A percentile compares a stretch with the other conserved stretches of the same genome.
Evolutionary conservation across 2,329 filamentous ascomycete genomes (phyloP).

Genomic region (Colletotrichum echinochloae): DNA sequence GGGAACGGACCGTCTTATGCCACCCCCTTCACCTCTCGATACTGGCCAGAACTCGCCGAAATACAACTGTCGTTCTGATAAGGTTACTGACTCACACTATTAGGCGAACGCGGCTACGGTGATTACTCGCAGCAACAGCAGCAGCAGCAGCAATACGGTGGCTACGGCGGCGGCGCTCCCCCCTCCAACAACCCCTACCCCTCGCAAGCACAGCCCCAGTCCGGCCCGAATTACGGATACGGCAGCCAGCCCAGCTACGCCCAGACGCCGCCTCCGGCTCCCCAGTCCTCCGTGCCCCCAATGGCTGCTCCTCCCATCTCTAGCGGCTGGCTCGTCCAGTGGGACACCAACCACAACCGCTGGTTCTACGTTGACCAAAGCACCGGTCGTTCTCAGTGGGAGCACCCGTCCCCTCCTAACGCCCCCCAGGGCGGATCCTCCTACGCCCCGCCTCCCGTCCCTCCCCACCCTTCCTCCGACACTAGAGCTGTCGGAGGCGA

Average conservation of each 20-base stretch:
- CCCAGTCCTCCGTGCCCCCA: slow-evolving; percentile 50
- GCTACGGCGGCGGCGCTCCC: slow-evolving; percentile 35
- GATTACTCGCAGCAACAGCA: slow-evolving; percentile 40
- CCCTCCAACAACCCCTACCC: slow-evolving; percentile 40
- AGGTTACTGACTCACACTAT: slow-evolving; percentile 36
- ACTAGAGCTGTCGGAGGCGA: slow-evolving; percentile 41
- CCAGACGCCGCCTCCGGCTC: slow-evolving; percentile 40
- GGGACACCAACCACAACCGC: slow-evolving; percentile 69
- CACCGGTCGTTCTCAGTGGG: slow-evolving; percentile 74
- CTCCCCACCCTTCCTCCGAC: slow-evolving; percentile 20
- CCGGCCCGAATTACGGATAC: slow-evolving; percentile 27
- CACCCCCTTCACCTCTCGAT: not conserved
- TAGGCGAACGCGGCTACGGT: slow-evolving; percentile 37
- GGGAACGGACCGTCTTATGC: not conserved
- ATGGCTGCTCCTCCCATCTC: slow-evolving; percentile 55
- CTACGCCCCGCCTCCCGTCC: slow-evolving; percentile 30
- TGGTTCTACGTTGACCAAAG: slow-evolving; percentile 75
- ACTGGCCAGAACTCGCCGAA: not conserved
- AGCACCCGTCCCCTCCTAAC: slow-evolving; percentile 57
- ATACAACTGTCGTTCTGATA: slow-evolving; percentile 33
- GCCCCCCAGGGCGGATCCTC: slow-evolving; percentile 28
- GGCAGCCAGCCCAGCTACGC: slow-evolving; percentile 39
- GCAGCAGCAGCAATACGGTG: slow-evolving; percentile 42
- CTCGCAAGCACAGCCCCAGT: slow-evolving; percentile 40
- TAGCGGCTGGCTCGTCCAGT: slow-evolving; percentile 72